Conservation (phyloP, 83 land plant species). For the Larix sibirica region DNA sequence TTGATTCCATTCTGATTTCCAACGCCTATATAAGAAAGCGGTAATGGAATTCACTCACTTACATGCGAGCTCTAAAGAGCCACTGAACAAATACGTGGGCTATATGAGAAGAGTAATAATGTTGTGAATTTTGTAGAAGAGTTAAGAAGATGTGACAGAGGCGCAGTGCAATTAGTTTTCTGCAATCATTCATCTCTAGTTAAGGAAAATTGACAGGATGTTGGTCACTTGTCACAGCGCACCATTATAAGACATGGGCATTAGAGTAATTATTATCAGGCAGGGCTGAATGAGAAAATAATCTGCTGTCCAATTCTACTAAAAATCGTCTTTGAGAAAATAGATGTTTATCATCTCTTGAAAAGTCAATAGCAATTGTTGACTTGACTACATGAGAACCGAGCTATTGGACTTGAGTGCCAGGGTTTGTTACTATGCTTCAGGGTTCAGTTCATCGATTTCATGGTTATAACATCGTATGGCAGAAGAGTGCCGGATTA, state of each 20-base stretch:
- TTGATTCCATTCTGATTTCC: constrained; percentile 91
- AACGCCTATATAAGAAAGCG: constrained; percentile 74
- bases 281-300: not conserved
- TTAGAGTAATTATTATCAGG: not conserved
- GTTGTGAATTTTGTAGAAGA: constrained; percentile 8
- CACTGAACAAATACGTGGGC: not conserved
- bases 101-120: not conserved
- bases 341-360: not conserved
- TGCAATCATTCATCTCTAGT: not conserved
- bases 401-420: no score
- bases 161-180: not conserved
- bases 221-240: not conserved
- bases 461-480: no score
- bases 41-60: constrained; percentile 34
- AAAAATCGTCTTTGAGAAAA: not conserved
- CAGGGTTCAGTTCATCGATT: no score
- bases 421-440: no score
- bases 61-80: not conserved
- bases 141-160: not conserved
- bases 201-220: not conserved
- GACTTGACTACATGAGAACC: not conserved
- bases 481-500: no score
- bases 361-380: not conserved
- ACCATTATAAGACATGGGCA: not conserved
- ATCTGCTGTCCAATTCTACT: not conserved